Evolutionary conservation across 2,329 filamentous ascomycete species (phyloP).

Genomic region (Curvularia verruculosa): DNA sequence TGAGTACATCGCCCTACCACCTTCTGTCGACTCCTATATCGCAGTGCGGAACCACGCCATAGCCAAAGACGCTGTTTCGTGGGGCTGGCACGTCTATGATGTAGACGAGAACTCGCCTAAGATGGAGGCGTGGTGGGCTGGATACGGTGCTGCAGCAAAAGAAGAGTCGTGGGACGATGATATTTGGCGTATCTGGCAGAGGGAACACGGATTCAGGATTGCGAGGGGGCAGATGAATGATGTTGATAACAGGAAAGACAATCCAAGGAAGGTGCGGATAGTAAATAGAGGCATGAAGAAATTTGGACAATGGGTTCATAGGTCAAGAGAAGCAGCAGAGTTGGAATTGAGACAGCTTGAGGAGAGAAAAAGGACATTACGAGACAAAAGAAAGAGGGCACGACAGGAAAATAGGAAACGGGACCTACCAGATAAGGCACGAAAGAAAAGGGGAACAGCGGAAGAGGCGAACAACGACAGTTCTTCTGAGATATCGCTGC

Average conservation of each 20-base stretch:
- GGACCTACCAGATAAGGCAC: neutral
- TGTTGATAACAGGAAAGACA: neutral
- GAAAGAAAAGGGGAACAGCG: neutral
- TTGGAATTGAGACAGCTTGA: neutral
- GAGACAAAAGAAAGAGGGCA: neutral
- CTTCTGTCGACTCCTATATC: neutral
- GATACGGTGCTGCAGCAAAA: neutral
- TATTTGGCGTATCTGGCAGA: constrained; percentile 13
- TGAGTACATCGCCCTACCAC: constrained; percentile 2
- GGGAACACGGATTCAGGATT: constrained; percentile 8
- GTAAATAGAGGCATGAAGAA: neutral
- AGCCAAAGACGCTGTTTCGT: constrained; percentile 4
- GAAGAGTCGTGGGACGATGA: constrained; percentile 3
- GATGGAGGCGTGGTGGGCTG: neutral
- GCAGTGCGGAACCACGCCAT: constrained; percentile 2
- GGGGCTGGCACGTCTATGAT: constrained; percentile 8
- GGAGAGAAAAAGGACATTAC: neutral
- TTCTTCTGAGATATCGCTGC: neutral
- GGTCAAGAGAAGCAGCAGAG: neutral
- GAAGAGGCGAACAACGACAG: neutral
- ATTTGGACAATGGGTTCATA: neutral
- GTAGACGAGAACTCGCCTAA: neutral
- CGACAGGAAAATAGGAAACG: neutral
- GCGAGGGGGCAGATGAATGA: neutral
- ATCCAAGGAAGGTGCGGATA: neutral